Evolutionary conservation across 331 rosid species (phyloP).

Genomic region (Stylosanthes scabra): DNA sequence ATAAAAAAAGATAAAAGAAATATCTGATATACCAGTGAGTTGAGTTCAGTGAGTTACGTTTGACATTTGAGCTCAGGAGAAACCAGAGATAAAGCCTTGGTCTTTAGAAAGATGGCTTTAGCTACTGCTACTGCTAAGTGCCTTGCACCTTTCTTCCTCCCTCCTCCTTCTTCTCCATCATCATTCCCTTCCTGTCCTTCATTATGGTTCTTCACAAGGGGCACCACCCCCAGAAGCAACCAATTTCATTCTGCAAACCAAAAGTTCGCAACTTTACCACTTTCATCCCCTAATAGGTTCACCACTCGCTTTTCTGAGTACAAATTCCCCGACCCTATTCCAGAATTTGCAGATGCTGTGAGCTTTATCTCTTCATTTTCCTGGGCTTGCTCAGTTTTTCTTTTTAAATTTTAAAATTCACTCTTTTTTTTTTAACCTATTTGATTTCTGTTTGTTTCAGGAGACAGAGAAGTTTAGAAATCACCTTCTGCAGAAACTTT

Average conservation of each 20-base stretch:
- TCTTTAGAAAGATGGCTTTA: slow-evolving; percentile 39
- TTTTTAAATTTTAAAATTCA: background rate
- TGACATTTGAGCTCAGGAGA: background rate
- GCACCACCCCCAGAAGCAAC: slow-evolving; percentile 19
- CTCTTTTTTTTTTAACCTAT: slow-evolving; percentile 25
- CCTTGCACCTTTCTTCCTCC: slow-evolving; percentile 13
- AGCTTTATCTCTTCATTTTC: slow-evolving; percentile 35
- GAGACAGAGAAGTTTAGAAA: slow-evolving; percentile 73
- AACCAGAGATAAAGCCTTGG: slow-evolving; percentile 18
- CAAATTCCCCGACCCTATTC: slow-evolving; percentile 97
- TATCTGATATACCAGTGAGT: no score
- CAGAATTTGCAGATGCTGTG: slow-evolving; percentile 81
- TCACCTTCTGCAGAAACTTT: slow-evolving; percentile 71
- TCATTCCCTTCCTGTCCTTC: slow-evolving; percentile 7
- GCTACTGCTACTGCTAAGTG: slow-evolving; percentile 39
- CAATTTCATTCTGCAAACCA: slow-evolving; percentile 32
- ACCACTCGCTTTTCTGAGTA: slow-evolving; percentile 70
- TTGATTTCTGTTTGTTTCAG: slow-evolving; percentile 41
- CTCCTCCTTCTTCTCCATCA: slow-evolving; percentile 41
- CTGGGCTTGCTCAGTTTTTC: background rate
- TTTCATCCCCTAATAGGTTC: slow-evolving; percentile 38
- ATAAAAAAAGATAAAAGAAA: no score
- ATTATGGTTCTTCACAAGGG: slow-evolving; percentile 33
- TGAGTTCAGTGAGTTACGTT: background rate
- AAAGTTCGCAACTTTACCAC: slow-evolving; percentile 34